Evolutionary conservation across 2,329 filamentous ascomycete genomes (phyloP), one percentile per base, ranked within the genome.

Genomic region (Arthrocladium fulminans): DNA sequence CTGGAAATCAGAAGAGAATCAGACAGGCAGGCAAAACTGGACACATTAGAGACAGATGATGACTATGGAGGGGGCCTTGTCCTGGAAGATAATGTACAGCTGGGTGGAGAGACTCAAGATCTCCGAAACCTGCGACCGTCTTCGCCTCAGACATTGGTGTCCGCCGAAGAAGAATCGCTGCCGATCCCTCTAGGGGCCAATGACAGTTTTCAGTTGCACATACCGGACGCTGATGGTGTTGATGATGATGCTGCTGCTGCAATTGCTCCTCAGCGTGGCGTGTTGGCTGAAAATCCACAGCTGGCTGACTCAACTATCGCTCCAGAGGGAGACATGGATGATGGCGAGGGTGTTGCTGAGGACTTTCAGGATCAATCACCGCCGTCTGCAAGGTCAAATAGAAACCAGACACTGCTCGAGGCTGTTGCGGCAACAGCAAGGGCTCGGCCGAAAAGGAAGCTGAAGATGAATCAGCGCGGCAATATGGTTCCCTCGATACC

Each of bases 401-500:
- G 45, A 15, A 27, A 27, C 15, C 39, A 42, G 23, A 46, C 49
- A 8, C 54, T 60, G 2, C 63, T 63, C 13, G 58, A 61, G 39
- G 64, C 60, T 35, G 62, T 61, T 0, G 49, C 66, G 44, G 57
- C 59, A 65, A 61, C 58, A 61, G 46, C 61, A 63, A 35, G 62
- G 65, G 41, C 60, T 54, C 10, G 42, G 47, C 23, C 53, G 56
- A 48, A 57, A 20, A 59, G 61, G 37, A 59, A 60, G 35, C 55
- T 59, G 54, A 73, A 75, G 53, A 57, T 79, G 13, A 94, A 88
- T 0, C 76, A 76, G 42, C 73, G 88, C 60, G 86, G 86, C 22
- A 80, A 85, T 43, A 77, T 83, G 52, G 88, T 89, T 55, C 84
- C 86, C 1, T 81, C 83, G 1, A 69, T 95, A 35, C 86, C 88